A percentile compares a stretch with the other conserved stretches of the same genome.
These are phyloP conservation scores for Volutella citrinella DNA, from an alignment of 2,329 filamentous ascomycete genomes.

Conservation along the genomic window DNA sequence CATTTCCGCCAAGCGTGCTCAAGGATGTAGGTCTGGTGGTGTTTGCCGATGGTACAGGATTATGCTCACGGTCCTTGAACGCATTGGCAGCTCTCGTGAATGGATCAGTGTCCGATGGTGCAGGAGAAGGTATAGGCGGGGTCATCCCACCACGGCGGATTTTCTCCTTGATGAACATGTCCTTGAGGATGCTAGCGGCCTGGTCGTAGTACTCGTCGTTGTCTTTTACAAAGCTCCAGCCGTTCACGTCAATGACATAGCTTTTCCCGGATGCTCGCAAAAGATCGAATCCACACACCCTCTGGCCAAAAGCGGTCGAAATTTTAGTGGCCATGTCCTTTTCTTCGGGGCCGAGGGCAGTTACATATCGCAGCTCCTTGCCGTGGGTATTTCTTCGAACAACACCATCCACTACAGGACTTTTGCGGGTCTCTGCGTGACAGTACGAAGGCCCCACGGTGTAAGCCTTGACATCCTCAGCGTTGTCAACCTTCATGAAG, in stretches of 20 bases:
- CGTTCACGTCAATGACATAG: slow-evolving; percentile 98
- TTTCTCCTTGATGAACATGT: slow-evolving; percentile 84
- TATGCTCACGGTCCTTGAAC: slow-evolving; percentile 39
- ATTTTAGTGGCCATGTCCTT: slow-evolving; percentile 86
- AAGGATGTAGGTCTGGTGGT: slow-evolving; percentile 28
- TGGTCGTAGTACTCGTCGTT: slow-evolving; percentile 98
- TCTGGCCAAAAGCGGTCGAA: slow-evolving; percentile 85
- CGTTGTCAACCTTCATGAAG: slow-evolving; percentile 94
- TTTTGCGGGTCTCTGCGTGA: slow-evolving; percentile 95
- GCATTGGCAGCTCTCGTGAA: slow-evolving; percentile 30
- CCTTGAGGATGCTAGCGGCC: slow-evolving; percentile 78
- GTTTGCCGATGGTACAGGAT: slow-evolving; percentile 13
- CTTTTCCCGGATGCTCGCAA: slow-evolving; percentile 84
- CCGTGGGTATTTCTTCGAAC: slow-evolving; percentile 95
- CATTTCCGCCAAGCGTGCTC: slow-evolving; percentile 16
- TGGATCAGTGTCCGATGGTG: slow-evolving; percentile 42
- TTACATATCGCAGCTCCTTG: slow-evolving; percentile 95
- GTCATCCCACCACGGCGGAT: slow-evolving; percentile 60
- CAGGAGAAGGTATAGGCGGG: slow-evolving; percentile 50
- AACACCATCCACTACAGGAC: slow-evolving; percentile 92
- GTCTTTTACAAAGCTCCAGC: slow-evolving; percentile 99
- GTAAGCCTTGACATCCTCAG: slow-evolving; percentile 97
- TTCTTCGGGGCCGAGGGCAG: slow-evolving; percentile 76
- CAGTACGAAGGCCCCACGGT: slow-evolving; percentile 92
- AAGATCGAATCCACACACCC: slow-evolving; percentile 94